Evolutionary conservation across 768 basidiomycete species (phyloP).

Genomic region (Stropharia rugosoannulata): DNA sequence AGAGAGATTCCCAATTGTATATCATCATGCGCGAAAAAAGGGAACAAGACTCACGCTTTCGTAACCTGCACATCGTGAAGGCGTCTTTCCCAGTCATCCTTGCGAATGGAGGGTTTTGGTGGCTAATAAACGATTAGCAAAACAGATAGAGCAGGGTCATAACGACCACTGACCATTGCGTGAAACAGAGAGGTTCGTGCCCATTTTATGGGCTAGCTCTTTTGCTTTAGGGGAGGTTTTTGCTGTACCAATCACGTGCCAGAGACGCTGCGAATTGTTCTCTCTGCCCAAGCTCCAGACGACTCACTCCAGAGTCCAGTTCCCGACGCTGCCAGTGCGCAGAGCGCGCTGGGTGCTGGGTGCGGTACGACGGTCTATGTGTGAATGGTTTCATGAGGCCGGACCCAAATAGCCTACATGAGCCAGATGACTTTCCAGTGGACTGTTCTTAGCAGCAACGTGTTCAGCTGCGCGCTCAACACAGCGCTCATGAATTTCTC

Average conservation of each 20-base stretch:
- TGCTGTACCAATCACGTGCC: conserved; percentile 12
- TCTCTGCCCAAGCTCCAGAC: background rate
- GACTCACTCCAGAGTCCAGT: background rate
- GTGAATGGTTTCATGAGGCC: background rate
- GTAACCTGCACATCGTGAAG: conserved; percentile 81
- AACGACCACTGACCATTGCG: conserved; percentile 34
- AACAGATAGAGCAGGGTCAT: conserved; percentile 5
- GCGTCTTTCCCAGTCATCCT: conserved; percentile 85
- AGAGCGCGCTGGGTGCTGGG: too few species aligned
- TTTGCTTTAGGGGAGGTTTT: conserved; percentile 34
- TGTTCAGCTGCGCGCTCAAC: conserved; percentile 5
- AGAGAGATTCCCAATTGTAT: conserved; percentile 99
- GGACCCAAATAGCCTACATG: conserved; percentile 8
- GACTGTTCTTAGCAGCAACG: conserved; percentile 8
- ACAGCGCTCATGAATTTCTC: conserved; percentile 2
- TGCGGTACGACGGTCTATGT: too few species aligned
- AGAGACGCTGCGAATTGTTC: background rate
- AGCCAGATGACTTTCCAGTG: conserved; percentile 8
- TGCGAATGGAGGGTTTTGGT: conserved; percentile 61
- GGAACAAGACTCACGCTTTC: conserved; percentile 75
- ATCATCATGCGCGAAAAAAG: conserved; percentile 51
- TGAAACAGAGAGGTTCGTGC: conserved; percentile 15
- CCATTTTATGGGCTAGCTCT: conserved; percentile 27
- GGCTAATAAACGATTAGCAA: conserved; percentile 27
- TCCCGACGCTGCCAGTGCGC: too few species aligned